Evolutionary conservation across 495 filamentous ascomycete genomes (phyloP).

Genomic region (Neurospora sp.): DNA sequence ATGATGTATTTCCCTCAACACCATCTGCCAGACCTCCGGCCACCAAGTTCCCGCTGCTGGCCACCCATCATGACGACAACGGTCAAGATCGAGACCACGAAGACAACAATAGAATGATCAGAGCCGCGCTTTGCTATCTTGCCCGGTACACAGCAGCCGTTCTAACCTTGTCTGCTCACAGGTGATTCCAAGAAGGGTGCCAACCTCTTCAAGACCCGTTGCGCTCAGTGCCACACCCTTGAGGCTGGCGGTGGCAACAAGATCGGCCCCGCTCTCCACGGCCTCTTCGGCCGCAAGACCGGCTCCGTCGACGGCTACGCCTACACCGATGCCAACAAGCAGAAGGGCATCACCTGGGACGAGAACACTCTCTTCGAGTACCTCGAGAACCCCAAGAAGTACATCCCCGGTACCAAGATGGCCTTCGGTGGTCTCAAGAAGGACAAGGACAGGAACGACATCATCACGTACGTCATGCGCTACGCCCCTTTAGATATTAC

Average conservation of each 20-base stretch:
- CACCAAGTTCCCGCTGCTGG: background rate
- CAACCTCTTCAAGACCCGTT: slow-evolving; percentile 99
- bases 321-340: slow-evolving; percentile 99
- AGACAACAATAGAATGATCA: background rate
- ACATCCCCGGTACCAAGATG: slow-evolving; percentile 99
- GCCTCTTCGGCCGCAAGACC: slow-evolving; percentile 94
- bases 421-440: slow-evolving; percentile 99
- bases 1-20: background rate
- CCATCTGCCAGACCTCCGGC: background rate
- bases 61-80: background rate
- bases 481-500: slow-evolving; percentile 4
- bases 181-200: slow-evolving; percentile 95
- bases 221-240: slow-evolving; percentile 96
- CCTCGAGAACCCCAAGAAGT: slow-evolving; percentile 50
- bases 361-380: slow-evolving; percentile 65
- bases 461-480: slow-evolving; percentile 79
- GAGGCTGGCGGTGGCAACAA: slow-evolving; percentile 85
- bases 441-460: slow-evolving; percentile 96
- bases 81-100: background rate
- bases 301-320: slow-evolving; percentile 84
- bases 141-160: background rate
- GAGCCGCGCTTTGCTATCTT: background rate
- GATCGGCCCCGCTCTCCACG: slow-evolving; percentile 93
- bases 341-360: slow-evolving; percentile 83
- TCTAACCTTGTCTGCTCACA: slow-evolving; percentile 37